Conservation (phyloP, 352 stramenopile species). For the Phytophthora aleatoria region DNA sequence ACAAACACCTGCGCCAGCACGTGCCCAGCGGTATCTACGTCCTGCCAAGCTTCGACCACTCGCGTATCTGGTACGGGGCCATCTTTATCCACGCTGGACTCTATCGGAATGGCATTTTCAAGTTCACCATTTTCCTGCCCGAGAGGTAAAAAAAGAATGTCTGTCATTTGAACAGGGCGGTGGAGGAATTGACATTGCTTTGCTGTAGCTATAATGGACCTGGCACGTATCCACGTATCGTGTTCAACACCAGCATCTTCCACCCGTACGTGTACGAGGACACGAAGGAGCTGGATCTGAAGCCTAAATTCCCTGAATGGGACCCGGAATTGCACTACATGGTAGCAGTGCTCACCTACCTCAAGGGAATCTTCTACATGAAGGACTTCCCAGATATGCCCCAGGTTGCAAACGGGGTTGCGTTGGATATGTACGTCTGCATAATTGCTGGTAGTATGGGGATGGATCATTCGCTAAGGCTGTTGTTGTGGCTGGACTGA, state of each 20-base stretch:
- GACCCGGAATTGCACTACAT: conserved; percentile 95
- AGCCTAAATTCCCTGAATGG: conserved; percentile 92
- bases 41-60: conserved; percentile 92
- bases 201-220: conserved; percentile 91
- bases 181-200: not conserved
- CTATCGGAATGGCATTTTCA: conserved; percentile 97
- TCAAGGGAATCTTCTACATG: conserved; percentile 99
- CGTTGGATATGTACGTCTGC: conserved; percentile 81
- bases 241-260: conserved; percentile 93
- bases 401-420: conserved; percentile 81
- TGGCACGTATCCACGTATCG: conserved; percentile 92
- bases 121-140: conserved; percentile 92
- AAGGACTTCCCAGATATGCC: conserved; percentile 87
- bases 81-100: conserved; percentile 96
- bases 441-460: not conserved
- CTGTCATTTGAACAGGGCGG: not conserved
- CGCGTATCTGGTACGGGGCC: conserved; percentile 93
- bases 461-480: conserved; percentile 3
- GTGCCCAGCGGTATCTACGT: conserved; percentile 96
- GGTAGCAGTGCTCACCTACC: conserved; percentile 94
- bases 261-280: conserved; percentile 92
- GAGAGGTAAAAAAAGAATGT: conserved; percentile 46
- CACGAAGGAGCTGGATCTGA: conserved; percentile 92
- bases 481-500: not conserved
- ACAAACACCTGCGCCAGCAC: conserved; percentile 96